Evolutionary conservation across 139 green algal species (phyloP), one percentile per base, ranked within the genome.

Genomic region (Tetradesmus obliquus): DNA sequence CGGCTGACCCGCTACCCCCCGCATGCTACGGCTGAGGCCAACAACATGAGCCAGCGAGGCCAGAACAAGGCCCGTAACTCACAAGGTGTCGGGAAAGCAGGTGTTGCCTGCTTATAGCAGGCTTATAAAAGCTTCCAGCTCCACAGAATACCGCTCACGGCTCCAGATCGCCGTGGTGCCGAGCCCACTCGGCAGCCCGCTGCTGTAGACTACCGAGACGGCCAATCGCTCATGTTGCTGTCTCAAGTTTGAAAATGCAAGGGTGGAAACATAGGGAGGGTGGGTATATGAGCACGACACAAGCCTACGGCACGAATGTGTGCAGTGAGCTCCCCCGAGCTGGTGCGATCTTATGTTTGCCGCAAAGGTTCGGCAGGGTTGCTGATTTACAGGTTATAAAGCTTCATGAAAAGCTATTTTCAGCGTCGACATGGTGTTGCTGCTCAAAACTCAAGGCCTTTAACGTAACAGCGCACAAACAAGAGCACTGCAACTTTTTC

Each of bases 41-140:
- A 71, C 60, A 71, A 71, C 60, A 71, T 19, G 74, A 54, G 74
- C 74, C 74, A 82, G 74, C 74, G n/a, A 82, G 74, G 74, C 74
- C n/a, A 2, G 6, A 85, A 85, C 53, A 69, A 54, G 53, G 8
- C 60, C 60, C 8, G 60, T 71, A 71, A 71, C 60, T 71, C 60
- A 71, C 60, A 19, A 71, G 60, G 60, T 71, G 60, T 19, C 60
- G 8, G 60, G 19, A 10, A 71, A 71, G 60, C 60, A 71, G 60
- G 60, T 71, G 10, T 71, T 71, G 60, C 60, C 60, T 71, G 60
- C 60, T 71, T 71, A 71, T 4, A 20, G 60, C 60, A 71, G 60
- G 60, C 60, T 13, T 15, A 20, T 3, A 20, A 20, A 20, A 71
- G 2, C 2, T 4, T 13, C 60, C 9, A 71, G 60, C 60, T 71